phyloP scores from a whole-genome alignment of 2,329 filamentous ascomycete species.

The Paecilomyces variotii region DNA sequence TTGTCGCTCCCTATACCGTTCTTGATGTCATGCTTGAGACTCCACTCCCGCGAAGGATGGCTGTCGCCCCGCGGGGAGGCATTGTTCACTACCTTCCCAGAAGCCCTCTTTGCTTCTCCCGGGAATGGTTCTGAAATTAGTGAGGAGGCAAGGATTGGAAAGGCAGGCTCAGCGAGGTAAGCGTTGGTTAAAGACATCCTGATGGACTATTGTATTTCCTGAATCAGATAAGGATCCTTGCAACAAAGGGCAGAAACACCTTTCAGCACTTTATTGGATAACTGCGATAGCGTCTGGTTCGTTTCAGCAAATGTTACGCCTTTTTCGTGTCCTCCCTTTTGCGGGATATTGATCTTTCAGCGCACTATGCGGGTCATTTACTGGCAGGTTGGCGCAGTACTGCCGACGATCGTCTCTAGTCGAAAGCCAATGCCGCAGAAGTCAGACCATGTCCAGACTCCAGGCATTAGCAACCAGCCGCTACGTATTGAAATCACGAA shows the following conservation, averaged over 20 bases:
- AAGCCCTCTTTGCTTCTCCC: not conserved
- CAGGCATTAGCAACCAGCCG: not conserved
- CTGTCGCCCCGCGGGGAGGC: not conserved
- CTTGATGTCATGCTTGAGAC: conserved; percentile 16
- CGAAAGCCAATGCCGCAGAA: not conserved
- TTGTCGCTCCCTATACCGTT: conserved; percentile 10
- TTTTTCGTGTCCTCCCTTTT: not conserved
- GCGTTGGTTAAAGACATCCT: conserved; percentile 11
- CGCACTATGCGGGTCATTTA: not conserved
- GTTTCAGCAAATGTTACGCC: not conserved
- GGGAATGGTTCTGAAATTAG: conserved; percentile 12
- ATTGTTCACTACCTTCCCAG: not conserved
- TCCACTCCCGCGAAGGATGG: conserved; percentile 13
- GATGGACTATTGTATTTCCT: not conserved
- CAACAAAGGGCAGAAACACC: not conserved
- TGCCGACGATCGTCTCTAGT: not conserved
- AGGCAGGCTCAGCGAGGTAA: conserved; percentile 22
- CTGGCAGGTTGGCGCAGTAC: not conserved
- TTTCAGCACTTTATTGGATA: not conserved
- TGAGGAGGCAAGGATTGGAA: conserved; percentile 23
- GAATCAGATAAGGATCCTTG: not conserved
- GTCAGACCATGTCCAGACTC: not conserved
- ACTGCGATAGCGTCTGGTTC: not conserved
- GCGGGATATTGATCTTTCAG: not conserved
- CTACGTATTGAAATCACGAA: not conserved